Evolutionary conservation across 306 rosid species (phyloP).

Genomic region (Prunus mongolica): DNA sequence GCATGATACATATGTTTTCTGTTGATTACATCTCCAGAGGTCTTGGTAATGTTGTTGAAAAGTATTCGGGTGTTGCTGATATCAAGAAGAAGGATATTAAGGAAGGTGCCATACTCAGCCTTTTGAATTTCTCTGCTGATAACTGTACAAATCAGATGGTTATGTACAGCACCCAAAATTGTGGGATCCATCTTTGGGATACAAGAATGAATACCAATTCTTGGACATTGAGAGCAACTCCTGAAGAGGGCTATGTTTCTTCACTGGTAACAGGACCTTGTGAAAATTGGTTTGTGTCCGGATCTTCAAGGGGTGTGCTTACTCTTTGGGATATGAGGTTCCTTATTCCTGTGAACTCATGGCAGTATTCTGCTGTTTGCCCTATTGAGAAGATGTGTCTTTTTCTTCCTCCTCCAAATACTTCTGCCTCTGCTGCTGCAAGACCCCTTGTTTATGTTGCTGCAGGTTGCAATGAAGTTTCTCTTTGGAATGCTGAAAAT

Average conservation of each 20-base stretch:
- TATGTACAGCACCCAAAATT: conserved; percentile 90
- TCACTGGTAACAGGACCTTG: conserved; percentile 76
- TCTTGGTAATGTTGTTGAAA: conserved; percentile 82
- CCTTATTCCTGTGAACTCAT: conserved; percentile 78
- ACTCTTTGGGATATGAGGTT: conserved; percentile 98
- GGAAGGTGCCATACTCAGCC: conserved; percentile 84
- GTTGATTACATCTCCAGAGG: conserved; percentile 88
- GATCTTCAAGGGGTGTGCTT: conserved; percentile 89
- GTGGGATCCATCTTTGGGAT: conserved; percentile 97
- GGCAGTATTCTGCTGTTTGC: conserved; percentile 84
- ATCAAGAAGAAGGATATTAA: conserved; percentile 79
- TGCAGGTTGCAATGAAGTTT: conserved; percentile 92
- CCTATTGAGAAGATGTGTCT: conserved; percentile 89
- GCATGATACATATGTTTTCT: conserved; percentile 81
- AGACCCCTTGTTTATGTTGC: conserved; percentile 97
- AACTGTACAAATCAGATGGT: conserved; percentile 47
- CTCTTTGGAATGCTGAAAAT: conserved; percentile 98
- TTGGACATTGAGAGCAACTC: conserved; percentile 74
- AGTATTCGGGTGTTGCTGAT: conserved; percentile 92
- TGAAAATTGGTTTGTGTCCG: conserved; percentile 95
- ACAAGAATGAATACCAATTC: conserved; percentile 68
- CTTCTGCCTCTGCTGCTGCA: conserved; percentile 59
- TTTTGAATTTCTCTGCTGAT: conserved; percentile 65
- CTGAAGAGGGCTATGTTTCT: conserved; percentile 84
- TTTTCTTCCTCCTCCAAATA: conserved; percentile 74